phyloP scores from a whole-genome alignment of 2,329 filamentous ascomycete species.

The Xylaria multiplex region DNA sequence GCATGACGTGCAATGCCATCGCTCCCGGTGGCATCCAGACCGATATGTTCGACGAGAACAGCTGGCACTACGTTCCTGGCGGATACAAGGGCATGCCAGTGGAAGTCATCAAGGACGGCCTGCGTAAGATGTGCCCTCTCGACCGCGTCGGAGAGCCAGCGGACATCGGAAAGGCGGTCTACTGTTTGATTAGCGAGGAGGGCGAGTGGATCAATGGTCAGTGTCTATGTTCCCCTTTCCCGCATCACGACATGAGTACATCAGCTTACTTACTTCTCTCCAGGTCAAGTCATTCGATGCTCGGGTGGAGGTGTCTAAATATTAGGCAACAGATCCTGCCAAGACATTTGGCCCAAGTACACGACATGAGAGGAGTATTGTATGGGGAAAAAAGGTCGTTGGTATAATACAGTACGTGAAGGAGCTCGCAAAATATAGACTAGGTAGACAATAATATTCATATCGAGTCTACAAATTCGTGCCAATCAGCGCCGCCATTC shows the following conservation, averaged over 20 bases:
- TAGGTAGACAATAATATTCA: conserved; percentile 25
- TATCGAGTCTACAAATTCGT: conserved; percentile 8
- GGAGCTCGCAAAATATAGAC: conserved; percentile 28
- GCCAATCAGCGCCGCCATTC: conserved; percentile 3
- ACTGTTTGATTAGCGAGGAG: conserved; percentile 65
- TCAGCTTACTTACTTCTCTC: conserved; percentile 25
- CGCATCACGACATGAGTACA: not conserved
- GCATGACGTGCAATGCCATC: conserved; percentile 77
- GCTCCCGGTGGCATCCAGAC: conserved; percentile 78
- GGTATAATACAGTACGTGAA: conserved; percentile 18
- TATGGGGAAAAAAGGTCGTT: not conserved
- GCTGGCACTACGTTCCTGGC: conserved; percentile 72
- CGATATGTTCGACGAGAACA: conserved; percentile 79
- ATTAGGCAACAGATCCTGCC: not conserved
- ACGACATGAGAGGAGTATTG: conserved; percentile 5
- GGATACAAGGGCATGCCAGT: conserved; percentile 62
- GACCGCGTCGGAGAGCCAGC: conserved; percentile 66
- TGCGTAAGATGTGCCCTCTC: conserved; percentile 68
- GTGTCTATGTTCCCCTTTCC: conserved; percentile 39
- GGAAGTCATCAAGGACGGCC: conserved; percentile 64
- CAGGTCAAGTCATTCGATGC: conserved; percentile 51
- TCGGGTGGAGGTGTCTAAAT: conserved; percentile 49
- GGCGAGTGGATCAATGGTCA: conserved; percentile 73
- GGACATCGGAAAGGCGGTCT: conserved; percentile 68
- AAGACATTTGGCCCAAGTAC: conserved; percentile 15